Conservation (phyloP, 225 moss, liverwort and hornwort genomes). For the Ulota crispa region DNA sequence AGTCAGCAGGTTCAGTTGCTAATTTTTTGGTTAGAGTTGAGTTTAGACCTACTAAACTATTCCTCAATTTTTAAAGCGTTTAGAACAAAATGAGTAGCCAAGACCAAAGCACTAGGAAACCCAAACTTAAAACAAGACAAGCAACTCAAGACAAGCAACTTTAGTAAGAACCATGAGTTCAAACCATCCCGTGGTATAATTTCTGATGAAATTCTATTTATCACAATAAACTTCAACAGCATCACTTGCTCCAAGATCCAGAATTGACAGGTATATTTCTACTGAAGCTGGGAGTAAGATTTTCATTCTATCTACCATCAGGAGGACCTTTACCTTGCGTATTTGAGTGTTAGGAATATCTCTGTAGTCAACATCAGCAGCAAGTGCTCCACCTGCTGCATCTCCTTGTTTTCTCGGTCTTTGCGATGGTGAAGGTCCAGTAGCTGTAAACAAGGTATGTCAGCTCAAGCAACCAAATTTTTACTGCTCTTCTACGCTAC, state of each 20-base stretch:
- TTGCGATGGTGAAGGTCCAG: conserved; percentile 47
- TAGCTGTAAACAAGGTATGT: conserved; percentile 41
- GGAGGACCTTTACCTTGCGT: conserved; percentile 44
- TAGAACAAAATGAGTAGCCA: background rate
- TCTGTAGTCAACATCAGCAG: conserved; percentile 52
- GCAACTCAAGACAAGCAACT: background rate
- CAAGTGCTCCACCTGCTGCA: conserved; percentile 12
- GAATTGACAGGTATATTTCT: background rate
- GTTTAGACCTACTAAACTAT: background rate
- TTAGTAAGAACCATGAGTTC: background rate
- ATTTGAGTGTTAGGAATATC: conserved; percentile 70
- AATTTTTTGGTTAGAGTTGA: background rate
- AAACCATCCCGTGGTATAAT: background rate
- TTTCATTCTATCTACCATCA: background rate
- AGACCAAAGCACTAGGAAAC: background rate
- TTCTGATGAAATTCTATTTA: background rate
- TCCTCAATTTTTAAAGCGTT: background rate
- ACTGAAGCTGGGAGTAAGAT: background rate
- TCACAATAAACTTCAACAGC: background rate
- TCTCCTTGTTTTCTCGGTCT: conserved; percentile 31
- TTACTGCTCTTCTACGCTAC: background rate
- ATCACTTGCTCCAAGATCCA: background rate
- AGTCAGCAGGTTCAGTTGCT: background rate
- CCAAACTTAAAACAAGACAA: background rate
- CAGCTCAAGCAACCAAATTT: background rate